Evolutionary conservation across 2,329 filamentous ascomycete species (phyloP).

Genomic region (Raffaelea albimanens): DNA sequence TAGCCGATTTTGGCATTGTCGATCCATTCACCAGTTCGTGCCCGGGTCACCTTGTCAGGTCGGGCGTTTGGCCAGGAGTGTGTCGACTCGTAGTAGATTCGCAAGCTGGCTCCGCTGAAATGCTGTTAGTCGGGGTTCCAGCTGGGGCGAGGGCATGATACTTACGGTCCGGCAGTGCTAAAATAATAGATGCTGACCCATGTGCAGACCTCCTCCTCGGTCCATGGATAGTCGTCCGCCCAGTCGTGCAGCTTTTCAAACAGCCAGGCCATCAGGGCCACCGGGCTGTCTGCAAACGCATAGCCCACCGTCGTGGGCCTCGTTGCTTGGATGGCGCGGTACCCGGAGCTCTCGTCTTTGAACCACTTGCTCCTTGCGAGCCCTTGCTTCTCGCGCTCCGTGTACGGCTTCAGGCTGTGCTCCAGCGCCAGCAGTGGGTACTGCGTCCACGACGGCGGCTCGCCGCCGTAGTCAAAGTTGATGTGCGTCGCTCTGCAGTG

Average conservation of each 20-base stretch:
- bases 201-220: neutral
- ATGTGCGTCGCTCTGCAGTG: neutral
- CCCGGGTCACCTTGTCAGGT: neutral
- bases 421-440: too few species aligned
- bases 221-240: neutral
- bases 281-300: neutral
- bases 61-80: too few species aligned
- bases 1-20: too few species aligned
- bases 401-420: neutral
- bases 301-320: neutral
- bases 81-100: neutral
- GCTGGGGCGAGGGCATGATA: neutral
- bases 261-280: neutral
- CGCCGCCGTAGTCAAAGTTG: neutral
- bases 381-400: neutral
- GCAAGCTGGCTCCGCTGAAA: neutral
- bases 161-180: neutral
- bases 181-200: neutral
- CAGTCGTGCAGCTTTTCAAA: neutral
- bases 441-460: neutral
- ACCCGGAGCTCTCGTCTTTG: neutral
- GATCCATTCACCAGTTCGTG: neutral
- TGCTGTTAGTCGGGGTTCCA: neutral
- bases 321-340: neutral
- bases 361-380: neutral